Percentiles rank a stretch among this genome's conserved stretches.
phyloP scores from a whole-genome alignment of 1,139 yeast genomes.

The Pneumocystis canis region DNA sequence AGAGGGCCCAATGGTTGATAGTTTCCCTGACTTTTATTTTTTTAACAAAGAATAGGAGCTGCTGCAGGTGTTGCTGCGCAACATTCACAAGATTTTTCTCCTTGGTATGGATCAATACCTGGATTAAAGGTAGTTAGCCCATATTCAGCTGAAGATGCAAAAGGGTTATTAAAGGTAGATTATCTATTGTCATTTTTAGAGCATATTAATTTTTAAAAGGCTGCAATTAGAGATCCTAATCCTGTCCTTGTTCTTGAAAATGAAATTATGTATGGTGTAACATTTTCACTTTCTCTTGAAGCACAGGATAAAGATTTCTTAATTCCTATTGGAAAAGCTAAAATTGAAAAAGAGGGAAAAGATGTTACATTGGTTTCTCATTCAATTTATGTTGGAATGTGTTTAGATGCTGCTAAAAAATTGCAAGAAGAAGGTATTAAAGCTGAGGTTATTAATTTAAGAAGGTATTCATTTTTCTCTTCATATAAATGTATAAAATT shows the following conservation, averaged over 20 bases:
- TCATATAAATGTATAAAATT: background rate
- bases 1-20: background rate
- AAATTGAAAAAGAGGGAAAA: slow-evolving; percentile 81
- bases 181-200: background rate
- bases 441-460: slow-evolving; percentile 88
- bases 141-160: slow-evolving; percentile 88
- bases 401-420: slow-evolving; percentile 78
- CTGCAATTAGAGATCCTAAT: slow-evolving; percentile 96
- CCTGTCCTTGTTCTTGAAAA: slow-evolving; percentile 93
- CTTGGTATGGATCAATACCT: slow-evolving; percentile 97
- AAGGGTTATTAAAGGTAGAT: slow-evolving; percentile 66
- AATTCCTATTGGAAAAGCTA: slow-evolving; percentile 89
- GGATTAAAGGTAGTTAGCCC: slow-evolving; percentile 95
- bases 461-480: slow-evolving; percentile 28
- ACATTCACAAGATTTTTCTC: slow-evolving; percentile 93
- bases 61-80: slow-evolving; percentile 99
- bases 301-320: slow-evolving; percentile 76
- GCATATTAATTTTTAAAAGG: slow-evolving; percentile 20
- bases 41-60: slow-evolving; percentile 95
- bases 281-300: slow-evolving; percentile 81
- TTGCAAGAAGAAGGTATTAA: slow-evolving; percentile 74
- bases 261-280: slow-evolving; percentile 86
- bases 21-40: slow-evolving; percentile 32
- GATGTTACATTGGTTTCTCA: slow-evolving; percentile 84
- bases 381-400: slow-evolving; percentile 74